Percentiles rank a stretch among this genome's conserved stretches.
These are phyloP conservation scores for Seiridium cupressi DNA, from an alignment of 2,329 filamentous ascomycete genomes.

Conservation along the genomic window DNA sequence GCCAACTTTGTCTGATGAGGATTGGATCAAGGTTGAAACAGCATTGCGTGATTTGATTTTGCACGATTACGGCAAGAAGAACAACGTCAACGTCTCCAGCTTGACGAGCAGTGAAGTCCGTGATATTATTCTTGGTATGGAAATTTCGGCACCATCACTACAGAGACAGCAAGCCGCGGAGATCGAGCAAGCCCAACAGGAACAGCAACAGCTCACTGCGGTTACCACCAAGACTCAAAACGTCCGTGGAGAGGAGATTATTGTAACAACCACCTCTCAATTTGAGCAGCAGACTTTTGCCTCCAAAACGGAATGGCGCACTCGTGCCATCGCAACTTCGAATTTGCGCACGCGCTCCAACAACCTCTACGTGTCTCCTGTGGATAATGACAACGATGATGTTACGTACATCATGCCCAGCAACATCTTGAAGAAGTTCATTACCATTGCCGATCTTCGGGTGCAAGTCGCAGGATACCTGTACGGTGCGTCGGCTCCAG, in stretches of 20 bases:
- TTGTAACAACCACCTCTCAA: conserved; percentile 95
- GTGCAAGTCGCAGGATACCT: conserved; percentile 96
- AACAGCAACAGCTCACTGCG: conserved; percentile 93
- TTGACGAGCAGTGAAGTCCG: conserved; percentile 95
- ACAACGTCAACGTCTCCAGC: conserved; percentile 98
- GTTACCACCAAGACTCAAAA: conserved; percentile 99
- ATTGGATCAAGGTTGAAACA: conserved; percentile 99
- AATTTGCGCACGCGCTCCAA: conserved; percentile 92
- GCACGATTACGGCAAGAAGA: conserved; percentile 99
- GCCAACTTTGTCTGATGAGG: conserved; percentile 90
- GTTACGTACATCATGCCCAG: conserved; percentile 99
- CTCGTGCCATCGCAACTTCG: conserved; percentile 91
- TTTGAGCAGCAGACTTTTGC: conserved; percentile 98
- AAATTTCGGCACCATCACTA: conserved; percentile 96
- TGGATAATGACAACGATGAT: conserved; percentile 87
- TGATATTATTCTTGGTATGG: conserved; percentile 99
- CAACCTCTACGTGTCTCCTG: conserved; percentile 98
- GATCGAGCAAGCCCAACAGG: conserved; percentile 98
- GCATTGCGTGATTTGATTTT: conserved; percentile 92
- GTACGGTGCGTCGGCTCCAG: conserved; percentile 87
- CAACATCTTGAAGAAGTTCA: conserved; percentile 97
- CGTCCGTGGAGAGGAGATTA: conserved; percentile 93
- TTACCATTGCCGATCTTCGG: conserved; percentile 92
- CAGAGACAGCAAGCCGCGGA: conserved; percentile 97
- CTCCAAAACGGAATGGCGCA: conserved; percentile 98